These are phyloP conservation scores for Porogramme epimiltina DNA, from an alignment of 1,284 basidiomycete genomes.

Conservation along the genomic window DNA sequence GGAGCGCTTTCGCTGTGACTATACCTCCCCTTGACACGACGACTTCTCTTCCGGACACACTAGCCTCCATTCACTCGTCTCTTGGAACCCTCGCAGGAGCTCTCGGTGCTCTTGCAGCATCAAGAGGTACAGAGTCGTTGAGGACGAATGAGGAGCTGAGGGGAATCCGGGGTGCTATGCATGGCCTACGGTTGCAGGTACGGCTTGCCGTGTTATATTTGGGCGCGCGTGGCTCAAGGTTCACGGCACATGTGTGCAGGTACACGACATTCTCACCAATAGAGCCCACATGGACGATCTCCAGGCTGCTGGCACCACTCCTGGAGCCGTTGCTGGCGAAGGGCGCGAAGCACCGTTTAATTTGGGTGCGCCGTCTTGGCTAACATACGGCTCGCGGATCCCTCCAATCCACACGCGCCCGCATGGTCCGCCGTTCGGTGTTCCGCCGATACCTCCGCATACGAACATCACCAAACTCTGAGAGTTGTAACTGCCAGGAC, in stretches of 20 bases:
- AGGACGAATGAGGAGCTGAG: constrained; percentile 78
- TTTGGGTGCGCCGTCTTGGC: constrained; percentile 14
- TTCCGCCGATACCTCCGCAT: constrained; percentile 8
- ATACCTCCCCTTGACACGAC: constrained; percentile 63
- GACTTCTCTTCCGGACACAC: constrained; percentile 59
- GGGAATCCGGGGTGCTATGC: constrained; percentile 70
- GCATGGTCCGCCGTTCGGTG: constrained; percentile 8
- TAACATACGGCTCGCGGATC: constrained; percentile 9
- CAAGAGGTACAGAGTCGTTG: constrained; percentile 58
- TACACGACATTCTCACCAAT: constrained; percentile 22
- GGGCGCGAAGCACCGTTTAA: constrained; percentile 7
- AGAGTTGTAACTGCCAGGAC: background rate
- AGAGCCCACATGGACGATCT: constrained; percentile 6
- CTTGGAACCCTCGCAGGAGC: constrained; percentile 55
- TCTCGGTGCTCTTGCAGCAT: constrained; percentile 30
- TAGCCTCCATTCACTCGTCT: constrained; percentile 61
- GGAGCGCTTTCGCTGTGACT: constrained; percentile 31
- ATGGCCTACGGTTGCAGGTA: constrained; percentile 83
- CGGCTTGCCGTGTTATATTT: background rate
- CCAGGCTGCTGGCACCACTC: background rate
- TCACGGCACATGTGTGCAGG: constrained; percentile 7
- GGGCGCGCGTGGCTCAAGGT: background rate
- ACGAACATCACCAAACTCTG: constrained; percentile 22
- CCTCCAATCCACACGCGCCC: constrained; percentile 6
- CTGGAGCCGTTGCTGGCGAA: constrained; percentile 2